Percentiles rank a stretch among this genome's conserved stretches.
These are phyloP conservation scores for Coniella lustricola DNA, from an alignment of 2,329 filamentous ascomycete genomes.

Conservation along the genomic window DNA sequence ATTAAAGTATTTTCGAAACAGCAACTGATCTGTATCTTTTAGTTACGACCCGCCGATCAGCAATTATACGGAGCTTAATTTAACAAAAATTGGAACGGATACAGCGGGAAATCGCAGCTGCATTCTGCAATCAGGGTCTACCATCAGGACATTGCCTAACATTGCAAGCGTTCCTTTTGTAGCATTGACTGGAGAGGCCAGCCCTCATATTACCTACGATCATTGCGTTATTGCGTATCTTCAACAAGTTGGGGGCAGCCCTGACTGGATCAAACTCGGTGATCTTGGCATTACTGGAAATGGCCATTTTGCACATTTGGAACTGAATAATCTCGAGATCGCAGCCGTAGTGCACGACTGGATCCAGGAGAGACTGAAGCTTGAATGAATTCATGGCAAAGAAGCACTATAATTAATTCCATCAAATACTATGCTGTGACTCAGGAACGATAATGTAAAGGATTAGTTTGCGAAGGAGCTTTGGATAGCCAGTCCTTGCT, in stretches of 20 bases:
- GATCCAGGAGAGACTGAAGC: background rate
- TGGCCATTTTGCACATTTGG: constrained; percentile 42
- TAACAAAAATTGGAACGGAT: background rate
- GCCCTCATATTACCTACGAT: constrained; percentile 46
- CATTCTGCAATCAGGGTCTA: background rate
- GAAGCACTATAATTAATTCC: too few relatives aligned
- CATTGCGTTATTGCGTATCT: constrained; percentile 43
- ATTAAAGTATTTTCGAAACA: too few relatives aligned
- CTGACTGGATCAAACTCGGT: constrained; percentile 36
- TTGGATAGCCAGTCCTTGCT: too few relatives aligned
- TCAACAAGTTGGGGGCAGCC: constrained; percentile 30
- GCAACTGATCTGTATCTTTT: background rate
- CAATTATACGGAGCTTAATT: background rate
- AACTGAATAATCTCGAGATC: constrained; percentile 31
- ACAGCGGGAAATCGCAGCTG: background rate
- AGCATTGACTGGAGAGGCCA: constrained; percentile 31
- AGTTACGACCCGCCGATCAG: background rate
- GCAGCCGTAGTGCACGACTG: constrained; percentile 6
- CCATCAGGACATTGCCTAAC: background rate
- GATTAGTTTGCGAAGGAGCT: too few relatives aligned
- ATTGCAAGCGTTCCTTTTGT: background rate
- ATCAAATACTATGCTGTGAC: too few relatives aligned
- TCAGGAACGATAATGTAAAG: too few relatives aligned
- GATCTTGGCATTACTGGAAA: constrained; percentile 41
- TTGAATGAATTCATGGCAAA: too few relatives aligned